These are phyloP conservation scores for Rusavskia elegans DNA, from an alignment of 495 filamentous ascomycete genomes.

Conservation along the genomic window DNA sequence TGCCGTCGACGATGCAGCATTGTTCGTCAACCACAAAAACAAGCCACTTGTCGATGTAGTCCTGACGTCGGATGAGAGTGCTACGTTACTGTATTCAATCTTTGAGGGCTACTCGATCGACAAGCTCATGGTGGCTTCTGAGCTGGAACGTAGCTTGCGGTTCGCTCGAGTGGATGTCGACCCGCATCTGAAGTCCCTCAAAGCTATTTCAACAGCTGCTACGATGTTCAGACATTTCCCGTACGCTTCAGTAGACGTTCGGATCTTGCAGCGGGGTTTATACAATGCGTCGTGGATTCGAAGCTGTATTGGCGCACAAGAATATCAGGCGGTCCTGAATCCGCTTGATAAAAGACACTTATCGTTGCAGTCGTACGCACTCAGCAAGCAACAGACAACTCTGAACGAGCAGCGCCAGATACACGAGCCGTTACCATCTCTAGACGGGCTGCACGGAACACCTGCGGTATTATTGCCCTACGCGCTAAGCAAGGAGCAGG, in stretches of 20 bases:
- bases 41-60: neutral
- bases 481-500: neutral
- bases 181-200: slow-evolving; percentile 2
- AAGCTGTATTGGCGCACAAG: neutral
- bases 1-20: neutral
- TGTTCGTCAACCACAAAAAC: neutral
- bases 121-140: neutral
- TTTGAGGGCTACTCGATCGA: neutral
- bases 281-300: neutral
- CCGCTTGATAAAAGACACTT: too few relatives aligned
- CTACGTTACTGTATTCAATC: neutral
- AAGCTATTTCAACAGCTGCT: slow-evolving; percentile 7
- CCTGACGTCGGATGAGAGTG: neutral
- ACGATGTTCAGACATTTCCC: slow-evolving; percentile 8
- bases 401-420: too few relatives aligned
- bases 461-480: neutral
- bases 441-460: neutral
- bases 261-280: neutral
- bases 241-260: slow-evolving; percentile 7
- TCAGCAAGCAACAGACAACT: too few relatives aligned
- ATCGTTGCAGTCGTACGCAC: too few relatives aligned
- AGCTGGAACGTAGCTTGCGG: neutral
- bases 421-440: too few relatives aligned
- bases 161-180: neutral
- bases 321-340: neutral